Evolutionary conservation across 768 basidiomycete genomes (phyloP).

Genomic region (Tricholoma furcatifolium): DNA sequence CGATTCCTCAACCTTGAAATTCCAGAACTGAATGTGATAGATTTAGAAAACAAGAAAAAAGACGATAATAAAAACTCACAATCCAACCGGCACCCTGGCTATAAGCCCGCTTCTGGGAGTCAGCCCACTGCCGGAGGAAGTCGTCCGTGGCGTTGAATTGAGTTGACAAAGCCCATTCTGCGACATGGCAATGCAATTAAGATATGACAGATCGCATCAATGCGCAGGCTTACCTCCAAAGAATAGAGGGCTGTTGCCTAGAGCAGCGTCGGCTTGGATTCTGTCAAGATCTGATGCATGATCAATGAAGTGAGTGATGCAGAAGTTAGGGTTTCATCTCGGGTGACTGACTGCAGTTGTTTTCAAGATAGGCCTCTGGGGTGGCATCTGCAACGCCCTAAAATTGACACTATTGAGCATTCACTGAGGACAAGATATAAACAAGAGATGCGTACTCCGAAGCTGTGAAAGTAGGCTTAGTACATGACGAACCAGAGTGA

Average conservation of each 20-base stretch:
- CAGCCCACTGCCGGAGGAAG: slow-evolving; percentile 69
- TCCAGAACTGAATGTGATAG: slow-evolving; percentile 48
- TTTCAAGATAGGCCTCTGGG: slow-evolving; percentile 60
- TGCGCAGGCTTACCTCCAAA: slow-evolving; percentile 33
- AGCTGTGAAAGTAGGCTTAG: slow-evolving; percentile 32
- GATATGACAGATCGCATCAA: background rate
- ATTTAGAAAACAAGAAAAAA: background rate
- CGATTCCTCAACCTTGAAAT: slow-evolving; percentile 70
- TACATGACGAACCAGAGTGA: background rate
- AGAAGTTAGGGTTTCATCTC: background rate
- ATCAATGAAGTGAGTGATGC: background rate
- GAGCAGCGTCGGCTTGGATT: slow-evolving; percentile 33
- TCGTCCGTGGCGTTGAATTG: slow-evolving; percentile 60
- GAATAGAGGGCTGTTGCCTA: slow-evolving; percentile 38
- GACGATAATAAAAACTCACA: slow-evolving; percentile 34
- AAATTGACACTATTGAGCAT: slow-evolving; percentile 8
- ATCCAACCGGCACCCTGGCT: slow-evolving; percentile 64
- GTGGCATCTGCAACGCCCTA: slow-evolving; percentile 72
- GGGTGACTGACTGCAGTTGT: slow-evolving; percentile 61
- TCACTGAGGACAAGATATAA: background rate
- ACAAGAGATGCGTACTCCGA: slow-evolving; percentile 44
- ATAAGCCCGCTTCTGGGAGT: slow-evolving; percentile 71
- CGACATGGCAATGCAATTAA: background rate
- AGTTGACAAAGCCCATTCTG: slow-evolving; percentile 56
- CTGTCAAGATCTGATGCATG: slow-evolving; percentile 63